These are phyloP conservation scores for Hygrophorus pudorinus DNA, from an alignment of 768 basidiomycete species.

Conservation along the genomic window DNA sequence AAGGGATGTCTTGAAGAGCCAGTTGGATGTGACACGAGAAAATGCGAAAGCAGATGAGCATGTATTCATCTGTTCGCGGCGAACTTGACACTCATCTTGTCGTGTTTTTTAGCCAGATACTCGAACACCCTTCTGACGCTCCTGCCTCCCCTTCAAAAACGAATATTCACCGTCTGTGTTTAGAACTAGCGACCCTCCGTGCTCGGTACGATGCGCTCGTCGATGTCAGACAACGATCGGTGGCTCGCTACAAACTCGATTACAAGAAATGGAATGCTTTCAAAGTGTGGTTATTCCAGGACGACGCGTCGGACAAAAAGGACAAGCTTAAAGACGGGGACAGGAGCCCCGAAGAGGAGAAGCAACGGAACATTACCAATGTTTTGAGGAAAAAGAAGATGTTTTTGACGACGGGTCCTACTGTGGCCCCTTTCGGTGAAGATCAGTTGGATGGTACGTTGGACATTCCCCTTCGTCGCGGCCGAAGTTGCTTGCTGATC, in stretches of 20 bases:
- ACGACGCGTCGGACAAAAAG: conserved; percentile 14
- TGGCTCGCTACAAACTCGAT: conserved; percentile 38
- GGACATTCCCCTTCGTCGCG: not conserved
- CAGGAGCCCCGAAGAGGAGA: conserved; percentile 11
- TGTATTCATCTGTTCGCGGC: not conserved
- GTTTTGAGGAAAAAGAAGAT: conserved; percentile 13
- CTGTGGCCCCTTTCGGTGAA: not conserved
- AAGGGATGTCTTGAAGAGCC: conserved; percentile 14
- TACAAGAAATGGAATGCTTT: conserved; percentile 43
- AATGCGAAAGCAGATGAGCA: not conserved
- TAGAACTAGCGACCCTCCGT: conserved; percentile 26
- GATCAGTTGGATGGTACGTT: not conserved
- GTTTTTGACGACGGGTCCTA: not conserved
- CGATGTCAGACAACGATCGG: conserved; percentile 33
- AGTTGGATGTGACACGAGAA: conserved; percentile 8
- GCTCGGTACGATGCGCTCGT: conserved; percentile 35
- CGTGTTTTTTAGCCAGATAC: not conserved
- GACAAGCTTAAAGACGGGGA: conserved; percentile 18
- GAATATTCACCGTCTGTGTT: conserved; percentile 4
- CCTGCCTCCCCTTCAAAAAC: conserved; percentile 1
- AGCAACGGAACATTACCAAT: not conserved
- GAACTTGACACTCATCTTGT: conserved; percentile 4
- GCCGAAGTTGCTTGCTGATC: not conserved
- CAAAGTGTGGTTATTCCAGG: conserved; percentile 31
- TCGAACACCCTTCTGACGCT: not conserved